Evolutionary conservation across 2,329 filamentous ascomycete species (phyloP), one percentile per base, ranked within the genome.

Genomic region (Coniochaeta prunicola): DNA sequence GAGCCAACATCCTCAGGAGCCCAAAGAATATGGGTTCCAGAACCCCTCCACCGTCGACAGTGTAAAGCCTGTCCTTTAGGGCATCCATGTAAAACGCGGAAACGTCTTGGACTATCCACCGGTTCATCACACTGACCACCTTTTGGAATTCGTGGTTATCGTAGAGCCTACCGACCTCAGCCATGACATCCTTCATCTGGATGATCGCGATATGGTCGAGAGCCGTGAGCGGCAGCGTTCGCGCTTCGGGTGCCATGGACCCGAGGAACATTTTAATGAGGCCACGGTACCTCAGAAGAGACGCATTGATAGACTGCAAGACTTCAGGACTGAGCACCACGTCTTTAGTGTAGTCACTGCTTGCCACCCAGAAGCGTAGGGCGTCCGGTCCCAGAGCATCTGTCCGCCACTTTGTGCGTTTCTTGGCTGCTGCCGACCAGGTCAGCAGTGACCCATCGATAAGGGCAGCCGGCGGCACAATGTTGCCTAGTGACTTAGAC

Each of bases 401-500:
- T 2, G 74, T 69, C 1, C 71, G 57, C 53, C 24, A 61, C 81
- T 50, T 75, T 71, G 64, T 87, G 53, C 59, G 69, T 63, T 87
- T 87, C 53, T 76, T 76, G 67, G 85, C 87, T 48, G 74, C 74
- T 69, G 89, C 90, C 38, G 87, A 69, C 0, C 87, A 85, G 6
- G 89, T 89, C 15, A 96, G 74, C 12, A 96, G 77, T 3, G 86
- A 85, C 7, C 93, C 93, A 57, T 91, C 84, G 78, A 97, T 94
- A 64, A 99, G 92, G 62, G 96, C 80, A 7, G 83, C 78, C 0
- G 93, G 92, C 0, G 85, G 81, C 59, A 97, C 86, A 30, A 90
- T 87, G 68, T 99, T 99, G 17, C 94, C 94, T 1, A 97, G 76
- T 0, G 92, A 97, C 73, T 99, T 99, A 70, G 92, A 97, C 94